Conservation (phyloP, 2,329 filamentous ascomycete species). For the Onygenales sp. region DNA sequence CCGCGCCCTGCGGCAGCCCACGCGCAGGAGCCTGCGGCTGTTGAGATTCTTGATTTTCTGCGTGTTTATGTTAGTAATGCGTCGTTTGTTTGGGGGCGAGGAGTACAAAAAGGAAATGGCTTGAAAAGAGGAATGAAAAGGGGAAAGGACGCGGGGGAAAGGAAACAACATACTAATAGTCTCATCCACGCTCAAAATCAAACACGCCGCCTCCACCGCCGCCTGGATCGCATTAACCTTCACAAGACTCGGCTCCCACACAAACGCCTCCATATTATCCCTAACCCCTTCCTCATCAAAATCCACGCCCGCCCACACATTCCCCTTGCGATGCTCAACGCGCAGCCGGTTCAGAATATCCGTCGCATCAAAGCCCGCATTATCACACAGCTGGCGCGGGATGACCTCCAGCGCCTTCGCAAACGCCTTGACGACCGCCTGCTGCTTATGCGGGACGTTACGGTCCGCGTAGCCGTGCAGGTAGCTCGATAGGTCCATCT, state of each 20-base stretch:
- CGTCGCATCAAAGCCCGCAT: constrained; percentile 95
- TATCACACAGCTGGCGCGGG: constrained; percentile 93
- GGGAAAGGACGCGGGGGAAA: not conserved
- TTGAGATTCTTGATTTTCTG: constrained; percentile 83
- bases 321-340: constrained; percentile 90
- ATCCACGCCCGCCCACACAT: constrained; percentile 91
- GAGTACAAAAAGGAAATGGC: not conserved
- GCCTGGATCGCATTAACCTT: constrained; percentile 97
- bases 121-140: not conserved
- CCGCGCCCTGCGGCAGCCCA: constrained; percentile 67
- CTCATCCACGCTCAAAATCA: constrained; percentile 95
- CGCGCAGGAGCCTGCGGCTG: constrained; percentile 70
- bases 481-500: constrained; percentile 96
- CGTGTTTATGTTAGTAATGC: constrained; percentile 5
- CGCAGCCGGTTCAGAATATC: constrained; percentile 95
- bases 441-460: constrained; percentile 89
- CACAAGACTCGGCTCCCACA: constrained; percentile 93
- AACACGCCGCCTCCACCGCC: constrained; percentile 85
- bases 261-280: constrained; percentile 91
- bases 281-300: constrained; percentile 85
- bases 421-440: constrained; percentile 94
- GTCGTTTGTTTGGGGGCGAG: not conserved
- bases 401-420: constrained; percentile 96
- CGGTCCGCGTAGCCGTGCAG: constrained; percentile 87
- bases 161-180: constrained; percentile 63